These are phyloP conservation scores for Hanseniaspora guilliermondii DNA, from an alignment of 805 yeast species.

Conservation along the genomic window DNA sequence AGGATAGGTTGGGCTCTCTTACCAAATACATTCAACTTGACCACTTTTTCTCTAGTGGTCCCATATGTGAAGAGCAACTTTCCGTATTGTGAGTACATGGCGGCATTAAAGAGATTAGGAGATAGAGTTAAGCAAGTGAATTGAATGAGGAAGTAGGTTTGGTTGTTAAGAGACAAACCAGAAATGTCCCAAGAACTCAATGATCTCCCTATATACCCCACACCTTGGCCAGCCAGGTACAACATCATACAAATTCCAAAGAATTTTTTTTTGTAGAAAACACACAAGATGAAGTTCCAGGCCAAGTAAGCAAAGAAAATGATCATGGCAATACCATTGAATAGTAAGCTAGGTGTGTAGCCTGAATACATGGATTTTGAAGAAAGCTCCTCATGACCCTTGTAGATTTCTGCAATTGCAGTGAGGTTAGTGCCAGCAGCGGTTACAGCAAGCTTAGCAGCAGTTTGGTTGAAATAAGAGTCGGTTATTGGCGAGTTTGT, in stretches of 20 bases:
- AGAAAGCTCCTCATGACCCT: constrained; percentile 22
- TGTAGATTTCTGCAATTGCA: not conserved
- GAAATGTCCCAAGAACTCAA: constrained; percentile 31
- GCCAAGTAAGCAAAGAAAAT: constrained; percentile 40
- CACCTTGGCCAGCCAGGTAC: constrained; percentile 38
- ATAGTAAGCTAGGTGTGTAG: constrained; percentile 40
- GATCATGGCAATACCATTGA: constrained; percentile 45
- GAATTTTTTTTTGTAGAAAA: constrained; percentile 49
- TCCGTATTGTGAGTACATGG: constrained; percentile 59
- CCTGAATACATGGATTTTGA: constrained; percentile 21
- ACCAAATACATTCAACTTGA: constrained; percentile 32
- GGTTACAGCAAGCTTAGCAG: constrained; percentile 1
- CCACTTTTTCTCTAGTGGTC: not conserved
- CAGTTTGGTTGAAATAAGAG: constrained; percentile 1
- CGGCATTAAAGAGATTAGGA: constrained; percentile 78
- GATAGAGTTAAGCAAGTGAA: constrained; percentile 59
- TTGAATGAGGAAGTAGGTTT: constrained; percentile 45
- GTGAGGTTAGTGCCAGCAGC: constrained; percentile 1
- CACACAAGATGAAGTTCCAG: constrained; percentile 33
- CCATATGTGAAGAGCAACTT: constrained; percentile 56
- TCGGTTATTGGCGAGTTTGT: too few species aligned
- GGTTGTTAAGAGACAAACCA: constrained; percentile 15
- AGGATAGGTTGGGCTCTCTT: constrained; percentile 4
- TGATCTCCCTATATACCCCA: constrained; percentile 56
- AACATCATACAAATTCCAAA: constrained; percentile 24